Evolutionary conservation across 108 stramenopile genomes (phyloP), one percentile per base, ranked within the genome.

Genomic region (Nitzschia palea): DNA sequence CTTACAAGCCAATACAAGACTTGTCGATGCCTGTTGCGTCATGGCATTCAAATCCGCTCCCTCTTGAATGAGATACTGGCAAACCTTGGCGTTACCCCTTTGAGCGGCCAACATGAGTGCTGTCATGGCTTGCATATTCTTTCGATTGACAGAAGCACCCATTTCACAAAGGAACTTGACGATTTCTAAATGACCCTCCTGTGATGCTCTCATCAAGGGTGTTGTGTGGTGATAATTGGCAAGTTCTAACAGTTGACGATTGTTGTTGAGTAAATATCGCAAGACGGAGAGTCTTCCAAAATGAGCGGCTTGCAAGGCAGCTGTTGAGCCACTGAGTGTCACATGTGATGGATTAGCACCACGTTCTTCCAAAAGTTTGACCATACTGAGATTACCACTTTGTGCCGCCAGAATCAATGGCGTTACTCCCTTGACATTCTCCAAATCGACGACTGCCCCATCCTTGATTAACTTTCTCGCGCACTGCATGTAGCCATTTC

Each of bases 21-120:
- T 80, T 34, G 94, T 91, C n/a, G 86, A 87, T 36, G 40, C 37
- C 22, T 25, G 32, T 17, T 55, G 29, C 64, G 88, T 87, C 45
- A 67, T 76, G 29, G 82, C 65, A 31, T 86, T 79, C 15, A 83
- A 44, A 12, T 86, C 79, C 14, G 91, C 91, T 23, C 87, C 87
- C 9, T 80, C 64, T 30, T 83, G 55, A 23, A 95, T 76, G 12
- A 95, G 68, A 26, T 76, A 63, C 43, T 74, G 55, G 31, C 91
- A 91, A 67, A 95, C 86, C 3, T 67, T 57, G 17, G 84, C 84
- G 52, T 95, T 89, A 8, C 91, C 91, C 17, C 91, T 80, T 62
- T 90, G 89, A n/a, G 89, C 80, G 9, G 85, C 86, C 2, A 95
- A 80, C 94, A 95, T 95, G 3, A 95, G 78, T 6, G 90, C 81